Percentiles rank a stretch among this genome's conserved stretches.
Evolutionary conservation across 306 rosid species (phyloP).

Genomic region (Pterocarpus macrocarpus): DNA sequence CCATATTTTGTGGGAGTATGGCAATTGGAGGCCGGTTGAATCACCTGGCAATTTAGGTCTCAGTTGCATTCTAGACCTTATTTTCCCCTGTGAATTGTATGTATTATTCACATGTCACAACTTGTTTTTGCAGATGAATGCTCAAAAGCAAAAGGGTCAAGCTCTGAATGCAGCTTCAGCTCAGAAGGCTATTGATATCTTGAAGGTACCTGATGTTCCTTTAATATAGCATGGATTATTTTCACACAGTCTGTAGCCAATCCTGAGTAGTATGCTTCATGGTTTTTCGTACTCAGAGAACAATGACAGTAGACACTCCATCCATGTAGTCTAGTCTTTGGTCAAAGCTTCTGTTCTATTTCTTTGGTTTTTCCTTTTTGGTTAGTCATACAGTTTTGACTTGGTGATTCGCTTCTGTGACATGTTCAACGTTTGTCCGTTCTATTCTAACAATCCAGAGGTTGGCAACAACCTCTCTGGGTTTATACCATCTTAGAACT

Average conservation of each 20-base stretch:
- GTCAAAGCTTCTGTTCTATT: background rate
- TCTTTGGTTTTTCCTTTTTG: constrained; percentile 7
- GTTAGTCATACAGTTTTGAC: background rate
- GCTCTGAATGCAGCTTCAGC: constrained; percentile 83
- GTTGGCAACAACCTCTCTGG: background rate
- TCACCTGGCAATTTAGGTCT: background rate
- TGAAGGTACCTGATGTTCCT: constrained; percentile 67
- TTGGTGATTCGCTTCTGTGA: constrained; percentile 8
- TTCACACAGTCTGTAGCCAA: background rate
- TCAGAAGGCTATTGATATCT: constrained; percentile 87
- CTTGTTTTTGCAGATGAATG: constrained; percentile 69
- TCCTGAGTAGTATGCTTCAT: background rate
- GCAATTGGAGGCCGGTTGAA: background rate
- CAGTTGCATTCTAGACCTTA: background rate
- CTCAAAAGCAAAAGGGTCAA: constrained; percentile 98
- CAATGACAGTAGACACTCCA: background rate
- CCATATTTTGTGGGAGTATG: constrained; percentile 13
- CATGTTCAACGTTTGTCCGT: background rate
- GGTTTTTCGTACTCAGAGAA: background rate
- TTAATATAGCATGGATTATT: constrained; percentile 29
- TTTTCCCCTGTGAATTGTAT: background rate
- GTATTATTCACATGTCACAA: constrained; percentile 31
- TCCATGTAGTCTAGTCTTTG: background rate
- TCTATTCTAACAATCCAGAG: background rate
- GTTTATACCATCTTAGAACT: background rate